Evolutionary conservation across 768 basidiomycete genomes (phyloP).

Genomic region (Leccinum boreale): DNA sequence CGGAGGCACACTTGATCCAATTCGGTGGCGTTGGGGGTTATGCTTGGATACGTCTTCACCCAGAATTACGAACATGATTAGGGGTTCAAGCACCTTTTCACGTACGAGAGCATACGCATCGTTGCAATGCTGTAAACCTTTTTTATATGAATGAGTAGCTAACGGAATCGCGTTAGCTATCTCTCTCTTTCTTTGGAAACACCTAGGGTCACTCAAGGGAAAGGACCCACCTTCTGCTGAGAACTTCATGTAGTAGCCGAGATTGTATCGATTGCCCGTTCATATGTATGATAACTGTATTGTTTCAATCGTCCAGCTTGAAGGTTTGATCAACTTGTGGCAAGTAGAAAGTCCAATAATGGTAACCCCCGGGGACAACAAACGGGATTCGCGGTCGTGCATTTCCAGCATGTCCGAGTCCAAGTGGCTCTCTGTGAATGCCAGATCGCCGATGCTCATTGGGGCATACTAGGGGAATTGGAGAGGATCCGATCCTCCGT

Average conservation of each 20-base stretch:
- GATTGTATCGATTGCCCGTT: background rate
- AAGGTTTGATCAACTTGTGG: background rate
- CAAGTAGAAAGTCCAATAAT: background rate
- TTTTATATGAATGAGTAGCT: slow-evolving; percentile 15
- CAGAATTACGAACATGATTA: slow-evolving; percentile 16
- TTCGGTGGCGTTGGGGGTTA: slow-evolving; percentile 37
- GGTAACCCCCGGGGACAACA: background rate
- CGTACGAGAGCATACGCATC: slow-evolving; percentile 4
- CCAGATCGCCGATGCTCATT: background rate
- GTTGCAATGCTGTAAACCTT: slow-evolving; percentile 9
- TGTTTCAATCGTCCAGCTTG: background rate
- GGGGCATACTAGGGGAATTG: background rate
- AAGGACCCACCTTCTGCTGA: background rate
- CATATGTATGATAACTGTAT: background rate
- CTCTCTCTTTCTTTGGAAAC: background rate
- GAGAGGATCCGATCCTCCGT: background rate
- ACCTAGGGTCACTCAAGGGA: background rate
- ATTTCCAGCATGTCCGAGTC: background rate
- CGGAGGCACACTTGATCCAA: slow-evolving; percentile 36
- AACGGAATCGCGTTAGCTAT: background rate
- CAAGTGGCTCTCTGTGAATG: background rate
- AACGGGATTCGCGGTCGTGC: background rate
- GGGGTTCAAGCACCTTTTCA: background rate
- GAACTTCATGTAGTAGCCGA: background rate
- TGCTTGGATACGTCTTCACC: slow-evolving; percentile 37